A percentile compares a stretch with the other conserved stretches of the same genome.
These are phyloP conservation scores for Hypoxylon intermedium DNA, from an alignment of 495 filamentous ascomycete species.

Conservation along the genomic window DNA sequence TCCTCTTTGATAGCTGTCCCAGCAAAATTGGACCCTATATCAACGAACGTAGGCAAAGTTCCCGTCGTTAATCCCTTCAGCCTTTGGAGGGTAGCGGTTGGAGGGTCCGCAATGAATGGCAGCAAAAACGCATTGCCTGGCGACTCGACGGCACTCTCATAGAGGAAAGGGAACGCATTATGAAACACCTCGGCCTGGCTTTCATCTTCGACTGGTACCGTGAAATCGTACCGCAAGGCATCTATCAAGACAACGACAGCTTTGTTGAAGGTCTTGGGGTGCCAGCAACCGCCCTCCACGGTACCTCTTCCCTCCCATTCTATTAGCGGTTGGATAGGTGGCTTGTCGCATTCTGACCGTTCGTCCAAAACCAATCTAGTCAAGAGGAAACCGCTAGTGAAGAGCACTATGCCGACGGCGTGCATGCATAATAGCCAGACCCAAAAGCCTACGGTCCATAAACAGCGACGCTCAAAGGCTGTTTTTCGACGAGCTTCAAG, in stretches of 20 bases:
- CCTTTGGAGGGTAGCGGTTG: slow-evolving; percentile 89
- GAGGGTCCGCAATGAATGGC: slow-evolving; percentile 97
- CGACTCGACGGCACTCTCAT: slow-evolving; percentile 74
- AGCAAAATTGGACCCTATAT: slow-evolving; percentile 92
- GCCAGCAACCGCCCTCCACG: slow-evolving; percentile 83
- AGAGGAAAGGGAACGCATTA: slow-evolving; percentile 83
- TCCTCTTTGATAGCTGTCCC: slow-evolving; percentile 98
- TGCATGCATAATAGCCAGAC: slow-evolving; percentile 71
- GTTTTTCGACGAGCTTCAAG: slow-evolving; percentile 52
- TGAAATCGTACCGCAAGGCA: slow-evolving; percentile 95
- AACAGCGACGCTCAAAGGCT: slow-evolving; percentile 52
- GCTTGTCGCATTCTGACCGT: slow-evolving; percentile 78
- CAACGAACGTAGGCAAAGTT: slow-evolving; percentile 92
- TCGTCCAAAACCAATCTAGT: slow-evolving; percentile 88
- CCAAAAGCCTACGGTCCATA: slow-evolving; percentile 61
- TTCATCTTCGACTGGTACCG: slow-evolving; percentile 73
- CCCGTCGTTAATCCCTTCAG: slow-evolving; percentile 95
- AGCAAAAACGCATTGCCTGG: slow-evolving; percentile 86
- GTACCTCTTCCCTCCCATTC: slow-evolving; percentile 55
- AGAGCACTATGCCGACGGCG: slow-evolving; percentile 82
- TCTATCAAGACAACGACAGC: slow-evolving; percentile 92
- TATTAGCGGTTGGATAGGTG: slow-evolving; percentile 64
- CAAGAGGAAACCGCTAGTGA: slow-evolving; percentile 95
- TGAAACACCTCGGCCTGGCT: slow-evolving; percentile 73
- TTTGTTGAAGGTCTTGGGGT: slow-evolving; percentile 88